Base-by-base conservation (phyloP, 2,329 filamentous ascomycete species). In the Cytospora paraplurivora region DNA sequence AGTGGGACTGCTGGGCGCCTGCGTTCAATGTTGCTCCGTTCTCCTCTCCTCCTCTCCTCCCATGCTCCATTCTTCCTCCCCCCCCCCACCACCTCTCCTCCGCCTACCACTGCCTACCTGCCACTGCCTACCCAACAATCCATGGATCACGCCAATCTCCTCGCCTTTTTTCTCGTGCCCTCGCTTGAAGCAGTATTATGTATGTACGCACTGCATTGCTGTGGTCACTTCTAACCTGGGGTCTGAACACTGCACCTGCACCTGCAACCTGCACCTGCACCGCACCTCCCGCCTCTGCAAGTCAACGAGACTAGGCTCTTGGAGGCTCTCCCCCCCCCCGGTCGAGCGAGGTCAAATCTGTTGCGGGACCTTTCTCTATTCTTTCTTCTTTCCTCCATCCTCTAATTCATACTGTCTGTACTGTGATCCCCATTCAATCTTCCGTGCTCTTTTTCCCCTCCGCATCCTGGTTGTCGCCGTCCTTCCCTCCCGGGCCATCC, bases 401-500 rank as follows among this genome's bases (percentile, higher is more conserved):
- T 61, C 32, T 51, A 61, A 61, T 61, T 63, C 55, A 63, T 59
- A 53, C 61, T 59, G 49, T 58, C n/a, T n/a, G n/a, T n/a, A 58
- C 55, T 49, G 51, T 49, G 38, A 60, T 33, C 50, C 49, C 32
- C 55, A 34, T 57, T 56, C 54, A 34, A 62, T 49, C 56, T 56
- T 57, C 49, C 55, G 51, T 52, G 56, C 60, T 54, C 60, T 57
- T 51, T 53, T 57, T 44, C 33, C 56, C 53, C 54, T 51, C 54
- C 47, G 47, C 51, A 61, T 61, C 59, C 59, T 61, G 59, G 59
- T 61, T 61, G 59, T 61, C 38, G 34, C 59, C 54, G 59, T 38
- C 51, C 49, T 55, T 53, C 51, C 59, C 59, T 55, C 59, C 59
- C 59, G 54, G 59, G 59, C 51, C 59, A 47, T 51, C 59, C 59